A percentile compares a stretch with the other conserved stretches of the same genome.
These are phyloP conservation scores for Juglanconis sp. DNA, from an alignment of 2,329 filamentous ascomycete species.

Conservation along the genomic window DNA sequence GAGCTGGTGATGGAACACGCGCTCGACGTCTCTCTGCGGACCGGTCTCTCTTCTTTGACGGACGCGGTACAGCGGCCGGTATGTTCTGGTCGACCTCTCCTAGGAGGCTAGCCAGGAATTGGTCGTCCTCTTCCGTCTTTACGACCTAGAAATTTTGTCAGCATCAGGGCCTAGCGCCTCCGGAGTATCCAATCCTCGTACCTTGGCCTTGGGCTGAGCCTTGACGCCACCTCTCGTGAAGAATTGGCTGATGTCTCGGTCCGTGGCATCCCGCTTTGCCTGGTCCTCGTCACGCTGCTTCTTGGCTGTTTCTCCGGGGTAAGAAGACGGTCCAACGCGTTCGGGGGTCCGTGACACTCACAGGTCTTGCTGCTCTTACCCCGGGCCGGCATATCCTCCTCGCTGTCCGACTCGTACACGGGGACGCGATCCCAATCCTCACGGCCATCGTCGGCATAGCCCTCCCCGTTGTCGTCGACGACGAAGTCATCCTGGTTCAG, in stretches of 20 bases:
- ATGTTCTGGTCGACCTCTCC: slow-evolving; percentile 83
- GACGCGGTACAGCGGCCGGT: slow-evolving; percentile 49
- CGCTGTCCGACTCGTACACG: slow-evolving; percentile 70
- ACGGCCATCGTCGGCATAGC: slow-evolving; percentile 93
- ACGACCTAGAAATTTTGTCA: slow-evolving; percentile 49
- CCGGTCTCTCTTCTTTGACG: slow-evolving; percentile 63
- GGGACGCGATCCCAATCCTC: slow-evolving; percentile 84
- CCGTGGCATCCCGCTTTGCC: slow-evolving; percentile 79
- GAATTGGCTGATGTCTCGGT: slow-evolving; percentile 90
- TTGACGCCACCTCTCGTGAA: slow-evolving; percentile 74
- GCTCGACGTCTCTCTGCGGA: slow-evolving; percentile 75
- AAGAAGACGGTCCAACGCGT: not conserved
- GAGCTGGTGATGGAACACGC: slow-evolving; percentile 74
- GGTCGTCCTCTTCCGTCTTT: slow-evolving; percentile 82
- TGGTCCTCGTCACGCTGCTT: slow-evolving; percentile 82
- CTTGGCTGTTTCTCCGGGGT: slow-evolving; percentile 57
- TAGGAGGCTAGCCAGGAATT: slow-evolving; percentile 80
- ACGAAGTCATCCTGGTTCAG: slow-evolving; percentile 96
- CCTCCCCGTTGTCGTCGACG: slow-evolving; percentile 95
- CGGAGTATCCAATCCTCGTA: slow-evolving; percentile 34
- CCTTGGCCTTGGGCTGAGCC: slow-evolving; percentile 76
- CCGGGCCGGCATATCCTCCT: slow-evolving; percentile 55
- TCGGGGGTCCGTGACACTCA: slow-evolving; percentile 27
- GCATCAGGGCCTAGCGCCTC: not conserved
- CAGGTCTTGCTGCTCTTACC: slow-evolving; percentile 51